Evolutionary conservation across 768 basidiomycete genomes (phyloP), one percentile per base, ranked within the genome.

Genomic region (Termitomyces sp.): DNA sequence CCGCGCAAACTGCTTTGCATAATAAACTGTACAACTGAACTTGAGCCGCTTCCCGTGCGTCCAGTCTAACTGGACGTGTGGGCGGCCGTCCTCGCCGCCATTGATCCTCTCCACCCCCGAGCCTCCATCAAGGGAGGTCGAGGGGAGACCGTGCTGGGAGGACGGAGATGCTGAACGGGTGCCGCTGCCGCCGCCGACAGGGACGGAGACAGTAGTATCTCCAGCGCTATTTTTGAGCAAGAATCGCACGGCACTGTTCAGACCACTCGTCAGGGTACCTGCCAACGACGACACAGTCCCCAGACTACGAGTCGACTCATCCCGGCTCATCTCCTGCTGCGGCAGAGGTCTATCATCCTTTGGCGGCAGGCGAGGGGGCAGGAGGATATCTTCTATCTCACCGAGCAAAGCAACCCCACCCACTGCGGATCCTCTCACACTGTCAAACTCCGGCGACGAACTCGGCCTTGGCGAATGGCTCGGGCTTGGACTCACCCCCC

Each of bases 41-140:
- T 85, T 87, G 58, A 90, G 73, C 59, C 83, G 76, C 67, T 87
- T 87, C 41, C 89, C 88, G 52, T 91, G 76, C 2, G 86, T 87
- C 82, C 87, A 90, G 59, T 90, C 87, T 61, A 91, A 90, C 70
- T 89, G 88, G 75, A 93, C 85, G 68, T 94, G 91, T 3, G 91
- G 91, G 22, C 82, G 81, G 15, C 88, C 86, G 66, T 90, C 88
- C 1, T 13, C 5, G 1, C 15, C 4, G 13, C 2, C 36, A 37
- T 37, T 27, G 36, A 87, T 83, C 4, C 68, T 37, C 13, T 6
- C 13, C 15, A 15, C 66, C 13, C 70, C 68, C 12, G 73, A 73
- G 39, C 31, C 52, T 15, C 31, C 52, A 8, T 78, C 77, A 16
- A 71, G 70, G 0, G 74, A 66, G 7, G 86, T 74, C 15, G 83